Conservation (phyloP, 1,284 basidiomycete genomes). For the Dichomitus squalens region DNA sequence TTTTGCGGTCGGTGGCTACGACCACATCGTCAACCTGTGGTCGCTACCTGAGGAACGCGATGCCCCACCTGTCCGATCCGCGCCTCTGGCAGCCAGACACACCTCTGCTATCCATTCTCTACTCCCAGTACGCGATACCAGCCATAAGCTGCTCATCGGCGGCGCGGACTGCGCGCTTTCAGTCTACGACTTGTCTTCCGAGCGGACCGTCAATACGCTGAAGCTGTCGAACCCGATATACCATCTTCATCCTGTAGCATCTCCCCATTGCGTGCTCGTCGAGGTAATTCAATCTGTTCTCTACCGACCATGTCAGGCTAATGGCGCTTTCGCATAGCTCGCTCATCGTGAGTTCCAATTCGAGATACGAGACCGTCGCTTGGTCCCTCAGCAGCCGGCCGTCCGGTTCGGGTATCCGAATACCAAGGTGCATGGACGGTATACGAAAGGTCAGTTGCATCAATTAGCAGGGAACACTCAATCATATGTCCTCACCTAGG, state of each 20-base stretch:
- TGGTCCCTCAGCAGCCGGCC: constrained; percentile 33
- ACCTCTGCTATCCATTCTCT: constrained; percentile 46
- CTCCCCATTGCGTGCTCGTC: constrained; percentile 43
- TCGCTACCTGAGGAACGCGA: constrained; percentile 34
- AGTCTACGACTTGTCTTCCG: constrained; percentile 50
- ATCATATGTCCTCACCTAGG: constrained; percentile 24
- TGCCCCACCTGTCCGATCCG: constrained; percentile 29
- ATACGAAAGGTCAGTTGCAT: constrained; percentile 40
- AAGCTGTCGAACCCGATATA: constrained; percentile 47
- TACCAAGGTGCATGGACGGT: constrained; percentile 43
- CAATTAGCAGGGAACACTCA: not conserved
- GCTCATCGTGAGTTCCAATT: constrained; percentile 54
- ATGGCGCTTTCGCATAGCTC: constrained; percentile 34
- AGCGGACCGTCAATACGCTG: constrained; percentile 41
- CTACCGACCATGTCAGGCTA: not conserved
- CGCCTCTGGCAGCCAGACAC: constrained; percentile 45
- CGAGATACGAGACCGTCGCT: constrained; percentile 50
- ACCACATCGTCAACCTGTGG: constrained; percentile 53
- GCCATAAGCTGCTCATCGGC: constrained; percentile 48
- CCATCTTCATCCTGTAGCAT: constrained; percentile 42
- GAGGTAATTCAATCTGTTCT: constrained; percentile 38
- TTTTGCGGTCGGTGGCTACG: constrained; percentile 54
- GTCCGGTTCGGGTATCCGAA: constrained; percentile 48
- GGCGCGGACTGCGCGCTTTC: constrained; percentile 49
- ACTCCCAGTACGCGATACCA: constrained; percentile 44